Conservation (phyloP, 257 asterid genomes). For the Lithospermum erythrorhizon region DNA sequence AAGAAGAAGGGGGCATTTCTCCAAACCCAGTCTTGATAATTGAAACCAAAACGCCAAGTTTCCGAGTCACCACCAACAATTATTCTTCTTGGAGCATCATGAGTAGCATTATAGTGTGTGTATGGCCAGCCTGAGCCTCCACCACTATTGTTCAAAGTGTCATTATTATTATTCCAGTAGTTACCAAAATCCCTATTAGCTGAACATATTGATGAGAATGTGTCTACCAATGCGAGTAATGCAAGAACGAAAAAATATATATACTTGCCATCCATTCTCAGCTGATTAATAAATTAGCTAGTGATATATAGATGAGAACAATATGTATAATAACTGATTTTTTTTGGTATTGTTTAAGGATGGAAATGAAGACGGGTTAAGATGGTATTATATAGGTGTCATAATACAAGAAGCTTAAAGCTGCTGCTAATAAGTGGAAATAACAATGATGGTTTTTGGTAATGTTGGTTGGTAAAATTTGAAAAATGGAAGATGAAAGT, state of each 20-base stretch:
- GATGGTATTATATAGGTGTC: neutral
- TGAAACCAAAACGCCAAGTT: slow-evolving; percentile 44
- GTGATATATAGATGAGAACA: too few species aligned
- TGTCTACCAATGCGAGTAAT: neutral
- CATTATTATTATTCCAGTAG: slow-evolving; percentile 12
- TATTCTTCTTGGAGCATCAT: slow-evolving; percentile 16
- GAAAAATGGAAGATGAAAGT: neutral
- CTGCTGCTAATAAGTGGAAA: neutral
- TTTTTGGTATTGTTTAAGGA: neutral
- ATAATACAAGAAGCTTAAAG: too few species aligned
- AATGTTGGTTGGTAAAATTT: neutral
- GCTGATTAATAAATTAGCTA: too few species aligned
- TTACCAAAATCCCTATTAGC: slow-evolving; percentile 23
- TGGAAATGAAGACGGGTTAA: too few species aligned
- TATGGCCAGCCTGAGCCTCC: slow-evolving; percentile 23
- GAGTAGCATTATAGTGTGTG: slow-evolving; percentile 20
- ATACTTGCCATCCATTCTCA: neutral
- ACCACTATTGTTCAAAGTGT: neutral
- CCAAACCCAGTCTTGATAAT: slow-evolving; percentile 46
- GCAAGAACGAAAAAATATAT: neutral
- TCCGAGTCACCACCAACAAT: slow-evolving; percentile 35
- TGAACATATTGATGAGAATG: slow-evolving; percentile 12
- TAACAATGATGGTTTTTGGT: neutral
- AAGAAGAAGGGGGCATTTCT: slow-evolving; percentile 39
- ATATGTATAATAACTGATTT: too few species aligned